Base-by-base conservation (phyloP, 2,329 filamentous ascomycete species). In the Aspergillus floridensis region DNA sequence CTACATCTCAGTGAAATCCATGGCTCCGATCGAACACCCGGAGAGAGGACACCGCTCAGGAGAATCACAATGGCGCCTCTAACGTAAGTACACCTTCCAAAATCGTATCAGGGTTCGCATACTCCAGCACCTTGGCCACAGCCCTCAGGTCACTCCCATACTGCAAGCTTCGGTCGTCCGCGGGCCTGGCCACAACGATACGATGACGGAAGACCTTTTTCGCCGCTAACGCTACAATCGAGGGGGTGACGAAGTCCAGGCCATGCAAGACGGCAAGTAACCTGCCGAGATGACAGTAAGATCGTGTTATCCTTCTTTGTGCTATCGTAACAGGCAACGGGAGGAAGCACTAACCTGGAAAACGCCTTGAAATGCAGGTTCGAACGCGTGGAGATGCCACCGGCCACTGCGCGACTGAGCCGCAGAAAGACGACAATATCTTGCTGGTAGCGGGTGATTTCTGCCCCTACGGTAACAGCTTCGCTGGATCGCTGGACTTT, bases 141-240 rank as follows among this genome's bases (percentile, higher is more conserved):
- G 90, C 89, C 31, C 83, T 81, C 0, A 89, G 66, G 56, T 89
- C 87, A 73, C 93, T 97, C 0, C 95, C 95, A 87, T 96, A 99
- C 73, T 96, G 91, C 80, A 96, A 84, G 72, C 92, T 97, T 51
- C 92, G 83, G 77, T 98, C 95, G 59, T 87, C 85, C 62, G 86
- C 83, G 1, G 91, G 83, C 1, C 78, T 76, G 0, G 89, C 86
- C 57, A 97, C 83, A 14, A 84, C 76, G 32, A 99, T 86, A 8
- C 92, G 88, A 77, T 99, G 95, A 19, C 89, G 82, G 71, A 96
- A 99, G 24, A 96, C 84, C 77, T 98, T 98, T 61, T 86, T 86
- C 2, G 89, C 88, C 5, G 95, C 95, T 49, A 99, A 81, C 7
- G 83, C 86, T 21, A 97, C 88, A 26, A 98, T 83, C 1, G 91